A percentile compares a stretch with the other conserved stretches of the same genome.
These are phyloP conservation scores for Thinopyrum elongatum DNA, from an alignment of 176 grass and related monocot genomes.

Conservation along the genomic window DNA sequence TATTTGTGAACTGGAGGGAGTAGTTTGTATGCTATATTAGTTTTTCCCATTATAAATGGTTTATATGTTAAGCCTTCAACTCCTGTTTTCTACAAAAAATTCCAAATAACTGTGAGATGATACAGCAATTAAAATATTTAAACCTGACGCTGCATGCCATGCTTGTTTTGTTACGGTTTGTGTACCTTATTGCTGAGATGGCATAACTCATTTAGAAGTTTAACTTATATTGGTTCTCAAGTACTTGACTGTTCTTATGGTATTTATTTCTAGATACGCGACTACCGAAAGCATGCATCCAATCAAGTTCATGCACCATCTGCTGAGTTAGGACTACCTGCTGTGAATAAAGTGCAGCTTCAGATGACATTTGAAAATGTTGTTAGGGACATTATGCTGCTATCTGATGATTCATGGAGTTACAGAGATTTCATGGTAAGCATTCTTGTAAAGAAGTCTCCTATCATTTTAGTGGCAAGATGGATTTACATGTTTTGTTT, in stretches of 20 bases:
- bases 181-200: constrained; percentile 6
- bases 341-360: constrained; percentile 75
- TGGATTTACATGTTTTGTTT: background rate
- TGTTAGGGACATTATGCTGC: constrained; percentile 74
- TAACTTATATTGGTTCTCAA: background rate
- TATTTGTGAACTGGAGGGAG: constrained; percentile 1
- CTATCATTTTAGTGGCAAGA: constrained; percentile 7
- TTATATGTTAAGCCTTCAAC: background rate
- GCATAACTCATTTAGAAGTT: constrained; percentile 18
- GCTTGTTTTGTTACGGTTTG: background rate
- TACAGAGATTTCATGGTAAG: constrained; percentile 97
- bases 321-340: constrained; percentile 52
- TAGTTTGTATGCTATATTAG: constrained; percentile 19
- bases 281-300: constrained; percentile 60
- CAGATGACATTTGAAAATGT: constrained; percentile 98
- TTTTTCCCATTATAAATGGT: constrained; percentile 7
- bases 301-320: constrained; percentile 53
- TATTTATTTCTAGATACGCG: constrained; percentile 58
- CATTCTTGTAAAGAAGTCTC: constrained; percentile 16
- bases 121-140: background rate
- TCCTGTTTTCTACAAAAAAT: background rate
- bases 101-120: constrained; percentile 1
- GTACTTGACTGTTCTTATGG: constrained; percentile 4
- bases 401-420: constrained; percentile 98
- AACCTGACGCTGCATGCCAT: constrained; percentile 2